Conservation (phyloP, 2,329 filamentous ascomycete species). For the Scedosporium dehoogii region DNA sequence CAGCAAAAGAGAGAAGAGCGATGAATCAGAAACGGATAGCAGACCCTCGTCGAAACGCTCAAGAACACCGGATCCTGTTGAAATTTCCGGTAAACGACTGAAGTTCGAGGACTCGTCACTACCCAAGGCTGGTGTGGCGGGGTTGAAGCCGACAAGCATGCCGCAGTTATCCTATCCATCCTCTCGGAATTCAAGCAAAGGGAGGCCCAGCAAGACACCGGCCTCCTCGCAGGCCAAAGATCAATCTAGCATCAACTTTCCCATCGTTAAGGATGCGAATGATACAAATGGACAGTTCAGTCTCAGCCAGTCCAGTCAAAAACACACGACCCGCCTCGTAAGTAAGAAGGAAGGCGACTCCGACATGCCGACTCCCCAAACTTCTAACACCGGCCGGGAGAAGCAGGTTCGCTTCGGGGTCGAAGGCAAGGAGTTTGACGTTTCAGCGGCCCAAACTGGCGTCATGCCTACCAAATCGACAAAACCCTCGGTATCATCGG, state of each 20-base stretch:
- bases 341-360: neutral
- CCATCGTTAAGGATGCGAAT: constrained; percentile 67
- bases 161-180: neutral
- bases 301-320: constrained; percentile 52
- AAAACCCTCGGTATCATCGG: neutral
- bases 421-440: neutral
- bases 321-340: neutral
- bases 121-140: neutral
- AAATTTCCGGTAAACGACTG: neutral
- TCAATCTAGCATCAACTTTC: constrained; percentile 47
- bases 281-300: constrained; percentile 53
- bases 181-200: neutral
- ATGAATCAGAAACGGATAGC: neutral
- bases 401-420: neutral
- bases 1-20: neutral
- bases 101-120: neutral
- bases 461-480: neutral
- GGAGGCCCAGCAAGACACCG: neutral
- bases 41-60: neutral
- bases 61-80: neutral
- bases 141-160: neutral
- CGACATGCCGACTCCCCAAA: neutral
- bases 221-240: neutral
- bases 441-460: neutral
- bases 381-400: neutral